Evolutionary conservation across 2,329 filamentous ascomycete genomes (phyloP).

Genomic region (Seiridium unicorne): DNA sequence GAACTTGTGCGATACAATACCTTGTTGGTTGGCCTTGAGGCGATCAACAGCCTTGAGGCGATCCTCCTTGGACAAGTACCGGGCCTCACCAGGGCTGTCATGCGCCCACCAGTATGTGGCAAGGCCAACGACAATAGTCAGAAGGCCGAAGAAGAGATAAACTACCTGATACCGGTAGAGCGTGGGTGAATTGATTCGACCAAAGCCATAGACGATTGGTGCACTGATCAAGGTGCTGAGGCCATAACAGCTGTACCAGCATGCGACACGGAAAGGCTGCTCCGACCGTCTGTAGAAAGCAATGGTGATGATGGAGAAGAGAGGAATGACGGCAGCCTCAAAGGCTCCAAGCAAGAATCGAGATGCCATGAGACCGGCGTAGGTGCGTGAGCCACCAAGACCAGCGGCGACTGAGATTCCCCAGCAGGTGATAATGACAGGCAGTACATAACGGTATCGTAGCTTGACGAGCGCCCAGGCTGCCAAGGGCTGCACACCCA

Average conservation of each 20-base stretch:
- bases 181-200: background rate
- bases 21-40: background rate
- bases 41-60: background rate
- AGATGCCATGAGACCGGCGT: background rate
- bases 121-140: background rate
- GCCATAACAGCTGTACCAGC: background rate
- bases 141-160: background rate
- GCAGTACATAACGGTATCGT: background rate
- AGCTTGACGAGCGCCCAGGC: background rate
- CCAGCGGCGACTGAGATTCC: background rate
- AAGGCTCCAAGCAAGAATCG: background rate
- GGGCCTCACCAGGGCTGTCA: background rate
- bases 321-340: slow-evolving; percentile 1
- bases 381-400: background rate
- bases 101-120: background rate
- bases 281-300: background rate
- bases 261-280: background rate
- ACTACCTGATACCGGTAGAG: background rate
- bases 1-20: background rate
- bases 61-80: background rate
- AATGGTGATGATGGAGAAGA: background rate
- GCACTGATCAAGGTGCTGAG: background rate
- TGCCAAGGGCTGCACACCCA: background rate
- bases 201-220: background rate
- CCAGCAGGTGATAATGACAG: background rate